Base-by-base conservation (phyloP, 1,284 basidiomycete species). In the Porogramme epimiltina region DNA sequence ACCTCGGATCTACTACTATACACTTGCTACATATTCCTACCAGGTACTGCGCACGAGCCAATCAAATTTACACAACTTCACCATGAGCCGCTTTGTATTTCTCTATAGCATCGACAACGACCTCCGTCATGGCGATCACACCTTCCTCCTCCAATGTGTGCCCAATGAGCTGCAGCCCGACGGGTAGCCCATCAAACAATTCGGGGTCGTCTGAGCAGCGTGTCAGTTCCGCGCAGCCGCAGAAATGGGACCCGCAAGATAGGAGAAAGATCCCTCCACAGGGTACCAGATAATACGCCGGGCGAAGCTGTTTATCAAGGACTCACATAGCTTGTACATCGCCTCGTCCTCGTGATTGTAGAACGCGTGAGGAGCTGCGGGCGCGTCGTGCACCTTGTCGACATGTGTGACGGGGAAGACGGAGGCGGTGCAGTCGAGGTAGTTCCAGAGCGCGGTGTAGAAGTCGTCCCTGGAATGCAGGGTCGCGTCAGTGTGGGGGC, bases 61-160 rank as follows among this genome's bases (percentile, higher is more conserved):
- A n/a, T n/a, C n/a, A n/a, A n/a, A n/a, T 13, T 31, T 31, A 31
- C 13, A 31, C 28, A 13, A 31, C 28, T 31, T 31, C 28, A 8
- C 13, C 28, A 31, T 13, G n/a, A n/a, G n/a, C n/a, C n/a, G n/a
- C 28, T 31, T 31, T 31, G 28, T 31, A 31, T 13, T 31, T 31
- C 9, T 9, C 63, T 38, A 72, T 43, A 1, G 69, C 69, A 15
- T 43, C 49, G 40, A 69, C 70, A 0, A 74, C 70, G 20, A 73
- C 60, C 46, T 72, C 69, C 10, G 67, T 66, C 68, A 76, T 73
- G 1, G 64, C 72, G 24, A 78, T 65, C 11, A 79, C 72, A 1
- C 74, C 77, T 57, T 80, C 78, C 54, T 81, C 78, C 64, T 82
- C 77, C 11, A 75, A 71, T 31, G 75, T 74, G 42, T 73, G 63